Evolutionary conservation across 768 basidiomycete species (phyloP).

Genomic region (Lentinula raphanica): DNA sequence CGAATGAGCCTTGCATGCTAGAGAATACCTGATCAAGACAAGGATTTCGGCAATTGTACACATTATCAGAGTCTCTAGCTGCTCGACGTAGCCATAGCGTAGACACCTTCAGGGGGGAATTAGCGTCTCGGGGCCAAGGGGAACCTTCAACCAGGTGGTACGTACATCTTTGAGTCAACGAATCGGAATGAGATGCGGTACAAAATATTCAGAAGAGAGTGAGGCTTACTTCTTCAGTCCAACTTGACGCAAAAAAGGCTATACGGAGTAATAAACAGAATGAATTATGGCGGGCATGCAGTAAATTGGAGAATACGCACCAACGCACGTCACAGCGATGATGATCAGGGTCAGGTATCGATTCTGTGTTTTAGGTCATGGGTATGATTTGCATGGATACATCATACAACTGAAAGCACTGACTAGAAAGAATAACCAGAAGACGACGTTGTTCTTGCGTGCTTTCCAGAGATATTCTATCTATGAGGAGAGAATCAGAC

Average conservation of each 20-base stretch:
- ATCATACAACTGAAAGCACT: not conserved
- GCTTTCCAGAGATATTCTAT: not conserved
- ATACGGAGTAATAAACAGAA: no score
- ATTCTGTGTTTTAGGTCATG: constrained; percentile 10
- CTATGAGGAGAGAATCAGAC: not conserved
- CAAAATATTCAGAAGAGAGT: not conserved
- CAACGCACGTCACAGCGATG: constrained; percentile 10
- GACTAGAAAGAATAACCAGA: constrained; percentile 5
- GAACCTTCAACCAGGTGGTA: not conserved
- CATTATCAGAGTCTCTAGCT: constrained; percentile 6
- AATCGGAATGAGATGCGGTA: not conserved
- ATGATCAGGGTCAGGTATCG: constrained; percentile 13
- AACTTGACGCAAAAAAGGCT: not conserved
- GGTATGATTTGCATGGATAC: no score
- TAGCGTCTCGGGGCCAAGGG: not conserved
- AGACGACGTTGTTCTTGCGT: not conserved
- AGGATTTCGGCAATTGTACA: constrained; percentile 6
- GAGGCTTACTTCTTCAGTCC: not conserved
- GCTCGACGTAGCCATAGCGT: constrained; percentile 7
- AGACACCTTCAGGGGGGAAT: not conserved
- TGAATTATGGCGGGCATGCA: no score
- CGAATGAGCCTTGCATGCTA: no score
- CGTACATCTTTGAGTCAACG: not conserved
- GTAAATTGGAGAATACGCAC: no score
- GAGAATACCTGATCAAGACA: constrained; percentile 4